Base-by-base conservation (phyloP, 2,329 filamentous ascomycete species). In the Fusarium nurragi region DNA sequence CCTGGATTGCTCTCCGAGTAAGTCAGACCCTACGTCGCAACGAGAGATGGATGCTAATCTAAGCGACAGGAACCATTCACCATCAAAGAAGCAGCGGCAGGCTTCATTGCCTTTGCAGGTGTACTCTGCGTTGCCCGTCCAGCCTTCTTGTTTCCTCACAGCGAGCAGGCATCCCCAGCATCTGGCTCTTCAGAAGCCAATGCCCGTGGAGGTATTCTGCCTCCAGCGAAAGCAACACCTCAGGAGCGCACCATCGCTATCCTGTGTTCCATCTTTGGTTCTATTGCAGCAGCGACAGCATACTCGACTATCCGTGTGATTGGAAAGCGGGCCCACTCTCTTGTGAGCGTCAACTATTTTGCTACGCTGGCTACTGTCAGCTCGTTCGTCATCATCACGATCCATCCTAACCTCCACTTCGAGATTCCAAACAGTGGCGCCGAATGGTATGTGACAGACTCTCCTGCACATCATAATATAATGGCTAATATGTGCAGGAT, bases 271-370 rank as follows among this genome's bases (percentile, higher is more conserved):
- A 80, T 94, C 48, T 59, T 92, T 0, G 92, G 92, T 0, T 88
- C 93, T 0, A 74, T 92, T 2, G 90, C 88, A 4, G 85, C 89
- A 1, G 87, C 90, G 0, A 83, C 83, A 1, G 91, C 91, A 2
- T 93, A 89, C 70, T 90, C 87, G 0, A 88, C 86, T 0, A 92
- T 95, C 58, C 83, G 91, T 10, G 86, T 90, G 72, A 93, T 94
- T 58, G 91, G 92, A 2, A 86, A 87, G 66, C 82, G 90, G 19
- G 89, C 89, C 0, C 91, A 94, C 73, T 88, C 92, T 0, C 84
- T 95, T 16, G 85, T 94, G 38, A 88, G 84, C 26, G 91, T 94
- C 9, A 93, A 91, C 64, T 94, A 94, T 75, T 94, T 94, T 73
- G 88, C 89, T 2, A 78, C 79, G 0, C 83, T 87, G 74, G 90